Evolutionary conservation across 1,284 basidiomycete genomes (phyloP), one percentile per base, ranked within the genome.

Genomic region (Leucoagaricus sp.): DNA sequence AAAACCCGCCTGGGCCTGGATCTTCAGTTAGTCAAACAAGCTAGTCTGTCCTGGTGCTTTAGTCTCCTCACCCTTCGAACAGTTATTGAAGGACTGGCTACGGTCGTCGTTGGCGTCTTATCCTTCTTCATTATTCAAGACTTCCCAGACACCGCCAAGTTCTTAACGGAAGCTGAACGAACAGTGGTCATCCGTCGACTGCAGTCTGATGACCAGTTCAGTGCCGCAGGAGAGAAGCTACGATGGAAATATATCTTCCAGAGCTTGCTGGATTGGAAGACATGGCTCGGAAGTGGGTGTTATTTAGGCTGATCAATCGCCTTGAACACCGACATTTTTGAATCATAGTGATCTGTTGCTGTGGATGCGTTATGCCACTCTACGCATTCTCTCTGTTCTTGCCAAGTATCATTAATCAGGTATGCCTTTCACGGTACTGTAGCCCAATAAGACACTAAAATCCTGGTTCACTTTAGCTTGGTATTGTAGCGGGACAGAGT

Each of bases 61-160:
- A 21, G 40, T 45, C 54, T 34, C 54, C 62, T 57, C 8, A 60
- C 55, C 21, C 40, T 36, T 52, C 25, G 46, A 29, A 17, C 41
- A 73, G 74, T n/a, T n/a, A n/a, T n/a, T n/a, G 89, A 92, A 70
- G 90, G 89, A 9, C 72, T 91, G 36, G 75, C 82, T 42, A 93
- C 90, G 0, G 74, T 91, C 29, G 19, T 75, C 10, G 63, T 70
- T 29, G 69, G 72, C 13, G 56, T 75, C 7, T 66, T 76, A 13
- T 87, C 87, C 2, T 91, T 82, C 72, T 91, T 84, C 82, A 76
- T 91, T 57, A 83, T 91, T 58, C 82, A 87, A 65, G 90, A 92
- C 70, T 93, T 92, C 70, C 90, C 89, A 1, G 87, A 89, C 62
- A 84, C 81, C 0, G 89, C 89, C 33, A 87, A 80, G 61, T 91